A percentile compares a stretch with the other conserved stretches of the same genome.
These are phyloP conservation scores for Ophiostoma sp. DNA, from an alignment of 2,329 filamentous ascomycete species.

Conservation along the genomic window DNA sequence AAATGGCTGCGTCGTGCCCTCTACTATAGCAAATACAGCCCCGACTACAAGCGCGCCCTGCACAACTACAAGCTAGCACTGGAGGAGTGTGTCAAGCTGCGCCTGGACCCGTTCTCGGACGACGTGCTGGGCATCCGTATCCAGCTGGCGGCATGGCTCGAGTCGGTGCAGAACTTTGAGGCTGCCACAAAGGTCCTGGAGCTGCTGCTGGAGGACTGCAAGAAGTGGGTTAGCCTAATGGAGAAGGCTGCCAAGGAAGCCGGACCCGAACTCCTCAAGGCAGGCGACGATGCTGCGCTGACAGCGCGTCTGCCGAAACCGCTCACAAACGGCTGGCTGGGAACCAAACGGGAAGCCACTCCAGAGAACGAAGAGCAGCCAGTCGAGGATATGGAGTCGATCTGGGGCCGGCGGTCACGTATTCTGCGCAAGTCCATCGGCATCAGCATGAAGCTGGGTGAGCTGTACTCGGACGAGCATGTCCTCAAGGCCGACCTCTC, in stretches of 20 bases:
- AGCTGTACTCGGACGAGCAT: slow-evolving; percentile 72
- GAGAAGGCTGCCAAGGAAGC: slow-evolving; percentile 36
- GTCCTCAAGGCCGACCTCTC: slow-evolving; percentile 68
- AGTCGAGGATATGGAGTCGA: slow-evolving; percentile 38
- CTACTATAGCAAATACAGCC: slow-evolving; percentile 74
- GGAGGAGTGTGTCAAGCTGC: slow-evolving; percentile 63
- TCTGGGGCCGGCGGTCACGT: slow-evolving; percentile 57
- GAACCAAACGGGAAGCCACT: neutral
- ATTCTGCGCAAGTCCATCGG: slow-evolving; percentile 69
- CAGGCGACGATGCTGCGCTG: slow-evolving; percentile 21
- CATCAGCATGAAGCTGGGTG: slow-evolving; percentile 76
- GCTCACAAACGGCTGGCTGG: neutral
- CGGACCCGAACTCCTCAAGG: slow-evolving; percentile 34
- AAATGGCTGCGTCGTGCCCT: slow-evolving; percentile 76
- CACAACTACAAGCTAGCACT: slow-evolving; percentile 80
- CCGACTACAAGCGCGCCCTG: slow-evolving; percentile 70
- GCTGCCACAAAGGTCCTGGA: slow-evolving; percentile 73
- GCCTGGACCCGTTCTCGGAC: slow-evolving; percentile 83
- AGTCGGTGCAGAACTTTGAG: slow-evolving; percentile 65
- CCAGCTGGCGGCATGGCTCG: slow-evolving; percentile 71
- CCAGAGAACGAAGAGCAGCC: slow-evolving; percentile 18
- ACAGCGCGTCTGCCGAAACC: slow-evolving; percentile 21
- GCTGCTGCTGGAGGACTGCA: slow-evolving; percentile 65
- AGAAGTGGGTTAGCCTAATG: slow-evolving; percentile 53
- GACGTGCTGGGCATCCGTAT: slow-evolving; percentile 88